Percentiles rank a stretch among this genome's conserved stretches.
Evolutionary conservation across 2,329 filamentous ascomycete genomes (phyloP).

Genomic region (Teratosphaeria viscida): DNA sequence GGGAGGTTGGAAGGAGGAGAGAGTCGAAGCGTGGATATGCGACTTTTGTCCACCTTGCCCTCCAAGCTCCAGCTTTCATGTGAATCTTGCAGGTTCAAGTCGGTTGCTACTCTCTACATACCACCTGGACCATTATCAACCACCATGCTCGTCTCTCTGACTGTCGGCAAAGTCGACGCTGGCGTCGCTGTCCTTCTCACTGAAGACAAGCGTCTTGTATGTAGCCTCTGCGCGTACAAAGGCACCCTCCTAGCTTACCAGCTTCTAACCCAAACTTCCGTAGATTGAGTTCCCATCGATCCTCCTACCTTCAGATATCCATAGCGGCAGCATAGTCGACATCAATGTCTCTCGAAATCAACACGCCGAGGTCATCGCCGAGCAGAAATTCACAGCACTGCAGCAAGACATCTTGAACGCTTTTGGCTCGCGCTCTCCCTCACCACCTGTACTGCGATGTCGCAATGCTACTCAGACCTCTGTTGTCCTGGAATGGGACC

Average conservation of each 20-base stretch:
- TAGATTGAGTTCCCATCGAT: slow-evolving; percentile 99
- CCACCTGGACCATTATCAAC: background rate
- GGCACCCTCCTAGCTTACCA: slow-evolving; percentile 6
- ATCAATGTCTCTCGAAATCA: slow-evolving; percentile 88
- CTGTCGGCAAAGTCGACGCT: slow-evolving; percentile 97
- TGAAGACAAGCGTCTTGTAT: slow-evolving; percentile 88
- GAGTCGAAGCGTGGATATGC: too few relatives aligned
- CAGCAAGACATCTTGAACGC: slow-evolving; percentile 79
- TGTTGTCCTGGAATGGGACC: slow-evolving; percentile 96
- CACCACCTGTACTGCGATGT: slow-evolving; percentile 70
- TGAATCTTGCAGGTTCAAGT: background rate
- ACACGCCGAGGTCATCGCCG: slow-evolving; percentile 62
- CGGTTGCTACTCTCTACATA: background rate
- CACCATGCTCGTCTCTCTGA: slow-evolving; percentile 89
- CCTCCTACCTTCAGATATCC: slow-evolving; percentile 87
- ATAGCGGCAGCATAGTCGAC: slow-evolving; percentile 93
- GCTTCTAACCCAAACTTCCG: background rate
- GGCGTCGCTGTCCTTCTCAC: slow-evolving; percentile 95
- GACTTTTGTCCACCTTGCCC: background rate
- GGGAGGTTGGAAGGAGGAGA: too few relatives aligned
- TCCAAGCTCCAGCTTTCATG: background rate
- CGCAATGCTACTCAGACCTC: slow-evolving; percentile 98
- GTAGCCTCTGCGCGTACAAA: slow-evolving; percentile 21
- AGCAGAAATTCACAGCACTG: slow-evolving; percentile 69
- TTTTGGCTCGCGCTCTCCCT: slow-evolving; percentile 72